These are phyloP conservation scores for Diutina pseudorugosa DNA, from an alignment of 1,139 yeast genomes.

Conservation along the genomic window DNA sequence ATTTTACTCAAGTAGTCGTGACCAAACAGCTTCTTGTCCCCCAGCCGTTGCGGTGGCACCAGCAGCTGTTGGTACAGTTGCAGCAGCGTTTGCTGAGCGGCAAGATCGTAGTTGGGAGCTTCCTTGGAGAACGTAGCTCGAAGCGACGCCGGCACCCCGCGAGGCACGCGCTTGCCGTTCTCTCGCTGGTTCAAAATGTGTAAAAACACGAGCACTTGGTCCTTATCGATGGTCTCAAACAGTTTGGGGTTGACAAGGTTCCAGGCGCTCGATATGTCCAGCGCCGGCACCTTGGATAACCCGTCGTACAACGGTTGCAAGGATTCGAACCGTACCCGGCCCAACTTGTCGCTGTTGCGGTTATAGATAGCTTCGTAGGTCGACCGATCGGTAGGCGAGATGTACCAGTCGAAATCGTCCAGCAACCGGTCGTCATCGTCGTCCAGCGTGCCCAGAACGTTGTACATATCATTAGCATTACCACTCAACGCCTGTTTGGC, in stretches of 20 bases:
- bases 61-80: too few species aligned
- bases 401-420: conserved; percentile 88
- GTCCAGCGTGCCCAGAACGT: conserved; percentile 13
- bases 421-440: conserved; percentile 44
- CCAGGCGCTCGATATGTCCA: conserved; percentile 93
- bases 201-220: conserved; percentile 78
- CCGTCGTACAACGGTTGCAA: conserved; percentile 58
- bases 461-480: conserved; percentile 14
- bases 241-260: conserved; percentile 85
- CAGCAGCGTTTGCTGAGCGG: conserved; percentile 15
- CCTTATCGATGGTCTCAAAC: conserved; percentile 80
- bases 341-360: conserved; percentile 65
- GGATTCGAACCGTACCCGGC: conserved; percentile 70
- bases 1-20: conserved; percentile 26
- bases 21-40: conserved; percentile 24
- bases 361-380: conserved; percentile 73
- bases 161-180: conserved; percentile 77
- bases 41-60: conserved; percentile 9
- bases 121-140: conserved; percentile 88
- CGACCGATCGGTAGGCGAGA: conserved; percentile 73
- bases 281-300: conserved; percentile 60
- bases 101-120: conserved; percentile 63
- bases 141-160: conserved; percentile 88
- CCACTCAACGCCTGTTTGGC: conserved; percentile 57
- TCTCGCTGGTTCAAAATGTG: conserved; percentile 88